Percentiles rank a stretch among this genome's conserved stretches.
Conservation (phyloP, 768 basidiomycete species). For the Lactarius vividus region DNA sequence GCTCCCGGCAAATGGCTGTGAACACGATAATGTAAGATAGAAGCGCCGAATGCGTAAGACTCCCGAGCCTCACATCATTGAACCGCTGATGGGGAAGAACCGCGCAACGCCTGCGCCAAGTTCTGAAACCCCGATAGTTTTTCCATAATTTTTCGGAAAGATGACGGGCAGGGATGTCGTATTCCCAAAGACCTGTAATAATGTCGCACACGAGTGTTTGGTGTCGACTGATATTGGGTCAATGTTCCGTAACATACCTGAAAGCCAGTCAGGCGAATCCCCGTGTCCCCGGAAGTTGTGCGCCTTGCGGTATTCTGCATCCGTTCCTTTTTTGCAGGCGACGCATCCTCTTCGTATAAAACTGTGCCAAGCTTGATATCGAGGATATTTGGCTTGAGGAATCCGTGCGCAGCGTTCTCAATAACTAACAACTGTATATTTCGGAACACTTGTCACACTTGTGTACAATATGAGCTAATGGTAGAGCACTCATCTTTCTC, state of each 20-base stretch:
- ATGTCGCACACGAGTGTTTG: slow-evolving; percentile 39
- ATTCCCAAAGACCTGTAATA: slow-evolving; percentile 33
- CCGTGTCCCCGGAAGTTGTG: slow-evolving; percentile 74
- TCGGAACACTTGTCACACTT: slow-evolving; percentile 18
- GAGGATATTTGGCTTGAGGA: slow-evolving; percentile 79
- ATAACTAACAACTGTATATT: slow-evolving; percentile 68
- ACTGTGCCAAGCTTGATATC: slow-evolving; percentile 93
- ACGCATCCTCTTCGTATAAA: slow-evolving; percentile 65
- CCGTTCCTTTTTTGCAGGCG: slow-evolving; percentile 73
- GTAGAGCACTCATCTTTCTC: slow-evolving; percentile 48
- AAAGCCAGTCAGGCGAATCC: slow-evolving; percentile 84
- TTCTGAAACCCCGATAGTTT: slow-evolving; percentile 61
- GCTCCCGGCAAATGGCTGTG: slow-evolving; percentile 16
- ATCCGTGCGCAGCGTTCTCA: slow-evolving; percentile 75
- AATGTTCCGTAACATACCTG: slow-evolving; percentile 52
- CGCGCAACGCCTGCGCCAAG: slow-evolving; percentile 72
- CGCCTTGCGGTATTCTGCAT: slow-evolving; percentile 69
- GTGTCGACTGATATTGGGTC: background rate
- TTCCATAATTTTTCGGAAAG: slow-evolving; percentile 77
- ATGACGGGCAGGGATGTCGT: slow-evolving; percentile 44
- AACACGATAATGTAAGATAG: slow-evolving; percentile 17
- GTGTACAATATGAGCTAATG: background rate
- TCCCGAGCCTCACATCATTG: slow-evolving; percentile 18
- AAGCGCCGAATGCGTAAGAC: background rate
- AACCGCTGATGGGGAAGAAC: slow-evolving; percentile 65